A percentile compares a stretch with the other conserved stretches of the same genome.
Evolutionary conservation across 1,284 basidiomycete genomes (phyloP).

Genomic region (Entoloma clypeatum): DNA sequence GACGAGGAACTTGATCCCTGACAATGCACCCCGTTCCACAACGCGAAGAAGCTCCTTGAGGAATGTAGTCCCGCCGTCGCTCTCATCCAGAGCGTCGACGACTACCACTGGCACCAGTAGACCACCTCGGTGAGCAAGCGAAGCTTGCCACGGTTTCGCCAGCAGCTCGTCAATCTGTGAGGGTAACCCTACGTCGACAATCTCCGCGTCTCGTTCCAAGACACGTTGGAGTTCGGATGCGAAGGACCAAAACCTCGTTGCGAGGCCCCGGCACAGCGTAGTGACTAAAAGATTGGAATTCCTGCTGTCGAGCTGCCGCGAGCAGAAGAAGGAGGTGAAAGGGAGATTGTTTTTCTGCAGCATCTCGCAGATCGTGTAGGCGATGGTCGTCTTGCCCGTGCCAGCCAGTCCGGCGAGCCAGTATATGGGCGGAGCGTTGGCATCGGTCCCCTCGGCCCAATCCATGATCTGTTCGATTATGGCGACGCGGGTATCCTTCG

Average conservation of each 20-base stretch:
- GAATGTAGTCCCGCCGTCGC: constrained; percentile 9
- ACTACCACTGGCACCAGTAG: too few species aligned
- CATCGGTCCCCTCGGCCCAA: constrained; percentile 7
- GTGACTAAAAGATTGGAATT: too few species aligned
- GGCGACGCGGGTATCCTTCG: too few species aligned
- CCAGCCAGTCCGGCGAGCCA: too few species aligned
- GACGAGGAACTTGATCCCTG: constrained; percentile 14
- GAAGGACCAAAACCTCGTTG: constrained; percentile 1
- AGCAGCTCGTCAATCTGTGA: constrained; percentile 8
- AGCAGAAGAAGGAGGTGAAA: constrained; percentile 12
- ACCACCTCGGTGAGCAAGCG: too few species aligned
- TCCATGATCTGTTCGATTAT: constrained; percentile 10
- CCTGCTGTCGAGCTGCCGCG: too few species aligned
- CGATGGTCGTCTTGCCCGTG: too few species aligned
- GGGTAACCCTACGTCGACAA: background rate
- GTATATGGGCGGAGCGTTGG: constrained; percentile 7
- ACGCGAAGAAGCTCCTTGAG: constrained; percentile 7
- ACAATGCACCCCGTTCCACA: background rate
- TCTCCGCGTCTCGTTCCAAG: constrained; percentile 5
- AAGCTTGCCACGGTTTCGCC: constrained; percentile 10
- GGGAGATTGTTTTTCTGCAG: constrained; percentile 2
- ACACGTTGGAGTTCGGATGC: constrained; percentile 3
- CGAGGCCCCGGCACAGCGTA: constrained; percentile 11
- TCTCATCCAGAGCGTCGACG: too few species aligned
- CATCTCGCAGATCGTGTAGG: too few species aligned